phyloP scores from a whole-genome alignment of 2,329 filamentous ascomycete genomes.

The Cytospora piceae region DNA sequence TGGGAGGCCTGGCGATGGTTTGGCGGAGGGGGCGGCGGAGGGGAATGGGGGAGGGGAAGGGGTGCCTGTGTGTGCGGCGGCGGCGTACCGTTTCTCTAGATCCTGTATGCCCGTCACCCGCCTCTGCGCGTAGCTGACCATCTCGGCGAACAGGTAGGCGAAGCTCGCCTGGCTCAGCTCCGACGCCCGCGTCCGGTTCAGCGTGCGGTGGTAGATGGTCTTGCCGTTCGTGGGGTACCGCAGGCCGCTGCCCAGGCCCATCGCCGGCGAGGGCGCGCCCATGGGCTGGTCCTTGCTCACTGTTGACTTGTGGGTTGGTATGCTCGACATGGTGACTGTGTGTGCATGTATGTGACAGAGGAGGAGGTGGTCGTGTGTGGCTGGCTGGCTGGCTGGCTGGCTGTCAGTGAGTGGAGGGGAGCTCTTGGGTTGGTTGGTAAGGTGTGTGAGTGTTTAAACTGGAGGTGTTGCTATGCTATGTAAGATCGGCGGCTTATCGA shows the following conservation, averaged over 20 bases:
- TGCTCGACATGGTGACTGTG: conserved; percentile 51
- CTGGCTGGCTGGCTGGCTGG: neutral
- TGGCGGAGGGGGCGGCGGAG: conserved; percentile 11
- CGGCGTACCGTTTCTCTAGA: conserved; percentile 78
- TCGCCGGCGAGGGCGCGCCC: conserved; percentile 8
- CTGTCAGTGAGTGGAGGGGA: neutral
- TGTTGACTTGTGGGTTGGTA: conserved; percentile 49
- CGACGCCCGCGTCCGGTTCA: conserved; percentile 85
- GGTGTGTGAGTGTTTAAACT: conserved; percentile 3
- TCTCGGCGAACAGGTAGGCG: conserved; percentile 93
- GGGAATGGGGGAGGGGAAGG: conserved; percentile 6
- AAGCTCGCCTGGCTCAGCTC: conserved; percentile 94
- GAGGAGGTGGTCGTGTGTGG: neutral
- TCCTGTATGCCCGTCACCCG: conserved; percentile 92
- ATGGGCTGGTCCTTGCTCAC: conserved; percentile 51
- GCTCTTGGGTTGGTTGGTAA: too few relatives aligned
- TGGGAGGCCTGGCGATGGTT: neutral
- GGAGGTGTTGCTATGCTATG: neutral
- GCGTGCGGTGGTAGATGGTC: conserved; percentile 94
- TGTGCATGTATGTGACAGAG: neutral
- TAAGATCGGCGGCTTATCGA: conserved; percentile 18
- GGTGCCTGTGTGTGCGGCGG: neutral
- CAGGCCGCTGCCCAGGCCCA: conserved; percentile 54
- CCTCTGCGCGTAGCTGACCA: conserved; percentile 93
- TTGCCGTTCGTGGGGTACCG: conserved; percentile 92